phyloP scores from a whole-genome alignment of 2,329 filamentous ascomycete species.

The Fusarium sp. region DNA sequence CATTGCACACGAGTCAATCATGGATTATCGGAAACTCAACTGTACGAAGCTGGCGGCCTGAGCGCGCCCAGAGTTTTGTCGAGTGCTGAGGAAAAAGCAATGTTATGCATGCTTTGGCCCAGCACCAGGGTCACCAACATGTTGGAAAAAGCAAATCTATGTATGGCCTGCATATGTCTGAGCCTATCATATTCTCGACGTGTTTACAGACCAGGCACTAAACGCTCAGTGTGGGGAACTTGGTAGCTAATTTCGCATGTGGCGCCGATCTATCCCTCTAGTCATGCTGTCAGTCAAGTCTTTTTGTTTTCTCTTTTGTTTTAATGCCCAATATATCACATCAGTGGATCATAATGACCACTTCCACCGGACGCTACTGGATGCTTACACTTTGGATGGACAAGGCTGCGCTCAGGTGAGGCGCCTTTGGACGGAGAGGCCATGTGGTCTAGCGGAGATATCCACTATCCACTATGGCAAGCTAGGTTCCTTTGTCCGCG shows the following conservation, averaged over 20 bases:
- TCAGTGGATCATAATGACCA: slow-evolving; percentile 9
- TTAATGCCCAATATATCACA: slow-evolving; percentile 25
- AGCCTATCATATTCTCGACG: slow-evolving; percentile 17
- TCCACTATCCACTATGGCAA: slow-evolving; percentile 6
- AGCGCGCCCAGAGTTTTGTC: slow-evolving; percentile 26
- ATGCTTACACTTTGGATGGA: slow-evolving; percentile 16
- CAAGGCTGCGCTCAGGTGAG: slow-evolving; percentile 46
- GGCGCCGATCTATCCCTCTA: slow-evolving; percentile 36
- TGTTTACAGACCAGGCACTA: slow-evolving; percentile 21
- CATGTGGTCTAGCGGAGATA: slow-evolving; percentile 36
- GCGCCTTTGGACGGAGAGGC: slow-evolving; percentile 31
- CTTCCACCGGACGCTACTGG: slow-evolving; percentile 48
- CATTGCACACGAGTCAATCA: slow-evolving; percentile 29
- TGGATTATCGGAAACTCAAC: neutral
- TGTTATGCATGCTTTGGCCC: slow-evolving; percentile 3
- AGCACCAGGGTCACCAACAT: slow-evolving; percentile 6
- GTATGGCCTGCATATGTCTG: slow-evolving; percentile 40
- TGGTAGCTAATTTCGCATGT: slow-evolving; percentile 35
- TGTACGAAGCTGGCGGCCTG: slow-evolving; percentile 32
- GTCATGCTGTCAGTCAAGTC: slow-evolving; percentile 44
- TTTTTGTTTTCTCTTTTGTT: slow-evolving; percentile 34
- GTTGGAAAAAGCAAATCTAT: slow-evolving; percentile 44
- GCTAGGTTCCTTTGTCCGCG: slow-evolving; percentile 12
- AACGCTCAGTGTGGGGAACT: slow-evolving; percentile 37
- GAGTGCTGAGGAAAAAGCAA: slow-evolving; percentile 41